A percentile compares a stretch with the other conserved stretches of the same genome.
phyloP scores from a whole-genome alignment of 805 yeast species.

The Jamesozyma piceae region DNA sequence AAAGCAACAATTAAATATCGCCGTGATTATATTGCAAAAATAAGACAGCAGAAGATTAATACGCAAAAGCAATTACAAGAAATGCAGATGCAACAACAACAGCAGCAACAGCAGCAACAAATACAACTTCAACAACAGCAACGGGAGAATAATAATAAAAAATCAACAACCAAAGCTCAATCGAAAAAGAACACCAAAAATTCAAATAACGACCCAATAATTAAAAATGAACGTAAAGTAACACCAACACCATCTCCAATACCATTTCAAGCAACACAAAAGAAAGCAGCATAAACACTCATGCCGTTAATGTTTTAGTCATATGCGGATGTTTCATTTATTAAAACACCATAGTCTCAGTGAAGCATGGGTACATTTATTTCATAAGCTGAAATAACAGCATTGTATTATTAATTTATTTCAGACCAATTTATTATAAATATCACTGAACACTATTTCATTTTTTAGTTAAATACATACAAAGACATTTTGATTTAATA shows the following conservation, averaged over 20 bases:
- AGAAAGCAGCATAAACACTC: conserved; percentile 6
- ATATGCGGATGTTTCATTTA: too few relatives aligned
- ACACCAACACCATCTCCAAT: conserved; percentile 1
- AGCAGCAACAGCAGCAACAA: conserved; percentile 3
- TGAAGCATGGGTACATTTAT: background rate
- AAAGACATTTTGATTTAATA: background rate
- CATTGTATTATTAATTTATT: conserved; percentile 3
- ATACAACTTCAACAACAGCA: conserved; percentile 1
- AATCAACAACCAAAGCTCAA: background rate
- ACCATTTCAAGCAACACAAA: conserved; percentile 7
- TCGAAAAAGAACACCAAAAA: conserved; percentile 1
- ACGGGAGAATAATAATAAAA: background rate
- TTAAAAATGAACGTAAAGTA: conserved; percentile 4
- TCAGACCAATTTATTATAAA: background rate
- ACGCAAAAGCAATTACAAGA: conserved; percentile 18
- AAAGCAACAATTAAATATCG: conserved; percentile 63
- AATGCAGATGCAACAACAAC: conserved; percentile 10
- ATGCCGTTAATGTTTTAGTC: too few relatives aligned
- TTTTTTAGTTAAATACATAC: background rate
- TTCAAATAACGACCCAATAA: background rate
- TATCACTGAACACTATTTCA: background rate
- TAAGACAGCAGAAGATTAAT: conserved; percentile 28
- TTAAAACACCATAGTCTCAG: background rate
- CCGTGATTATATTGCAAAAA: conserved; percentile 40
- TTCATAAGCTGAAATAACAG: background rate